Evolutionary conservation across 495 filamentous ascomycete genomes (phyloP).

Genomic region (Lineolata rhizophorae): DNA sequence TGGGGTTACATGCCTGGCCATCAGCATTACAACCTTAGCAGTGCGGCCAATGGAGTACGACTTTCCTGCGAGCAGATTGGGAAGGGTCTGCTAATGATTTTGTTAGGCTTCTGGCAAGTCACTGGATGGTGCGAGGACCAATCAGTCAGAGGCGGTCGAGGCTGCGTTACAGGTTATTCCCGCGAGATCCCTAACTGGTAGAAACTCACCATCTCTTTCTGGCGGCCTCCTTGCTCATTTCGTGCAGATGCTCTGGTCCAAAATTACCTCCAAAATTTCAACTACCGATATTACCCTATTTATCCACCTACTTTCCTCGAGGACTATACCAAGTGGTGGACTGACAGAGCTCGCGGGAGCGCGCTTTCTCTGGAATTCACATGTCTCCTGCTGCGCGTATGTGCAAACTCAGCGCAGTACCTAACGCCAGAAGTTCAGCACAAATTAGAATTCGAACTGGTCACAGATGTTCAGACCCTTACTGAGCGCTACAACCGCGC

Average conservation of each 20-base stretch:
- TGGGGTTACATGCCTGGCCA: conserved; percentile 10
- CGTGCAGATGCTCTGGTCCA: conserved; percentile 28
- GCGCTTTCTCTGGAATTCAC: conserved; percentile 24
- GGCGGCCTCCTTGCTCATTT: background rate
- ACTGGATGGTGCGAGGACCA: background rate
- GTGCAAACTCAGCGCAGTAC: conserved; percentile 27
- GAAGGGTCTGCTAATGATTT: too few species aligned
- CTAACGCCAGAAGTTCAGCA: conserved; percentile 17
- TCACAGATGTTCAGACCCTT: conserved; percentile 17
- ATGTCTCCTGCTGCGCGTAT: conserved; percentile 28
- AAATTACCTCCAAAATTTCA: conserved; percentile 25
- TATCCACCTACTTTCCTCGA: conserved; percentile 26
- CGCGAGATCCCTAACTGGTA: conserved; percentile 13
- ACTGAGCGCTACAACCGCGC: conserved; percentile 22
- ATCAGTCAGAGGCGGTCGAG: conserved; percentile 3
- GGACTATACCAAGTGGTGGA: conserved; percentile 28
- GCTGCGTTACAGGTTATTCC: conserved; percentile 8
- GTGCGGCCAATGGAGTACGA: background rate
- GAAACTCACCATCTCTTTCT: background rate
- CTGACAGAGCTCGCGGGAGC: conserved; percentile 12
- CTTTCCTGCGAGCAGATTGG: too few species aligned
- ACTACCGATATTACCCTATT: conserved; percentile 27
- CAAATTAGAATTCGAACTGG: conserved; percentile 26
- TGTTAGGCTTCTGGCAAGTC: too few species aligned
- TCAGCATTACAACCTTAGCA: conserved; percentile 7